Evolutionary conservation across 106 monocot species (phyloP), one percentile per base, ranked within the genome.

Genomic region (Apostasia ramifera): DNA sequence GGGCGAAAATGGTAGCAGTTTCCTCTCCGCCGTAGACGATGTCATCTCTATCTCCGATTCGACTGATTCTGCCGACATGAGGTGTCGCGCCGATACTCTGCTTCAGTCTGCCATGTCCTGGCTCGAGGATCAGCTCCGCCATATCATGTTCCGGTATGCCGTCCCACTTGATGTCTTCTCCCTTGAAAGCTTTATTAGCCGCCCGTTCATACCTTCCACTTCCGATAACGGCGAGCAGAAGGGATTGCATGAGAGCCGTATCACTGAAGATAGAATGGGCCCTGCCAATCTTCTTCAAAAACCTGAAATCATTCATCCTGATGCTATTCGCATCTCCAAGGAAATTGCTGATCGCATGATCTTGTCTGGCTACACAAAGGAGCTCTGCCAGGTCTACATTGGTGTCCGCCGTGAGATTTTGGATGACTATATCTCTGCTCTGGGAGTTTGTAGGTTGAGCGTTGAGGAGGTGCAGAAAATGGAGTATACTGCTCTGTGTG

Each of bases 81-180:
- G 50, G 3, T 61, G 52, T 38, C 59, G 81, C 52, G 81, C 83
- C 5, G 88, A 81, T 57, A 77, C 37, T 11, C 53, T 48, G 12
- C 73, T 88, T 50, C 88, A 88, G 76, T 70, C 67, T 14, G 81
- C 88, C 62, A 81, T 84, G 84, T 53, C 79, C 39, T 69, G 71
- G 56, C 81, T 88, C 7, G 88, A 88, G 73, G 88, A 88, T 58
- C 81, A 88, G 74, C 76, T 84, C 57, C 79, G 81, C 6, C 67
- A 64, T 38, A 50, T 84, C 47, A 71, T 88, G 73, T 66, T 77
- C 44, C 73, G 65, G 38, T 63, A 84, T 77, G 61, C 73, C 11
- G 66, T 70, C 15, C 81, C 76, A 1, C 71, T 81, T 44, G 81
- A 84, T 38, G 38, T 70, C 40, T 68, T 37, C 13, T 61, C 73